Evolutionary conservation across 805 yeast species (phyloP).

Genomic region (Lachancea lanzarotensis): DNA sequence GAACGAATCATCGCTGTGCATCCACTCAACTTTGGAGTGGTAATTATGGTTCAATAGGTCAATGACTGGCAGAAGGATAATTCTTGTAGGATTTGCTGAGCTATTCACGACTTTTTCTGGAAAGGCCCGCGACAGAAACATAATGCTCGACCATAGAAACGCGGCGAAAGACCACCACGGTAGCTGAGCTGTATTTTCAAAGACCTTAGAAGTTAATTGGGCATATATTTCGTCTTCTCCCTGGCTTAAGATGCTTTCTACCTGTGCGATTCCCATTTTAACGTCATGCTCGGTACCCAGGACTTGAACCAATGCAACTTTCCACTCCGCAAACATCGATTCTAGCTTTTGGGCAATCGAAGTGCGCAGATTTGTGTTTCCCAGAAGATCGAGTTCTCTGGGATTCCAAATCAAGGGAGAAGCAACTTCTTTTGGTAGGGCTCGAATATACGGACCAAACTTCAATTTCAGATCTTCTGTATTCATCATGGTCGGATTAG

Average conservation of each 20-base stretch:
- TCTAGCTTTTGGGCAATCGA: constrained; percentile 44
- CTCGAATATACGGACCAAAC: constrained; percentile 41
- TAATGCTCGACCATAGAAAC: constrained; percentile 68
- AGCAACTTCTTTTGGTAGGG: constrained; percentile 43
- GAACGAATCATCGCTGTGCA: constrained; percentile 42
- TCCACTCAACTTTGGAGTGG: constrained; percentile 63
- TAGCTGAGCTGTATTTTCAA: neutral
- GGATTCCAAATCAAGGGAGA: constrained; percentile 61
- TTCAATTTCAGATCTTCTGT: constrained; percentile 23
- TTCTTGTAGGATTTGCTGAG: constrained; percentile 36
- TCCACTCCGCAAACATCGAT: constrained; percentile 61
- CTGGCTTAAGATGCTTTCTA: constrained; percentile 12
- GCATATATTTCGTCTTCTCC: constrained; percentile 16
- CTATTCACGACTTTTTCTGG: constrained; percentile 46
- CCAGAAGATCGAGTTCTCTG: constrained; percentile 44
- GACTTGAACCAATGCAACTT: constrained; percentile 2
- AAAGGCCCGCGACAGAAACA: constrained; percentile 73
- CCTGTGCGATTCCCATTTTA: constrained; percentile 12
- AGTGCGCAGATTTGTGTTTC: constrained; percentile 59
- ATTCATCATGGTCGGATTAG: constrained; percentile 8
- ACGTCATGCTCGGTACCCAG: neutral
- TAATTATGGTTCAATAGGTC: constrained; percentile 75
- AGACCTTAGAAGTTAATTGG: constrained; percentile 5
- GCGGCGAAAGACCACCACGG: constrained; percentile 62
- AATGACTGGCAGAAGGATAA: constrained; percentile 70